Evolutionary conservation across 1,139 yeast species (phyloP).

Genomic region (Taiozyma sp.): DNA sequence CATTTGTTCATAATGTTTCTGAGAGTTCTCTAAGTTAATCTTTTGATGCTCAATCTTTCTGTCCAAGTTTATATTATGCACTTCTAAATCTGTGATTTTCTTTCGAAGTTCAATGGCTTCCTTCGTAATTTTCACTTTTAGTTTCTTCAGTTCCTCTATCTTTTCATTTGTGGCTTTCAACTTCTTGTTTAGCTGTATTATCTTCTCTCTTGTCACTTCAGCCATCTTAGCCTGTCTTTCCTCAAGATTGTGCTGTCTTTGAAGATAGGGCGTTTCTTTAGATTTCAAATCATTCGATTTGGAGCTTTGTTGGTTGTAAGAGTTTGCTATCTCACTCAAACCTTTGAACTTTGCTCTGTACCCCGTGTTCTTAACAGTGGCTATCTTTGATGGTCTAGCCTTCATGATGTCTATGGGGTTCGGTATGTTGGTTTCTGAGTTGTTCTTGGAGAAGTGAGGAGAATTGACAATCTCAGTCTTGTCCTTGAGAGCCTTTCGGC

Average conservation of each 20-base stretch:
- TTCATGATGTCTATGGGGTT: not conserved
- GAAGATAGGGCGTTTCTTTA: slow-evolving; percentile 9
- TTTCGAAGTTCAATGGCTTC: slow-evolving; percentile 6
- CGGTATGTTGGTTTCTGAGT: not conserved
- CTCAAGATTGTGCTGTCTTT: slow-evolving; percentile 7
- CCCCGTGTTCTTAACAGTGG: not conserved
- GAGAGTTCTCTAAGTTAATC: slow-evolving; percentile 3
- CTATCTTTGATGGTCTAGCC: not conserved
- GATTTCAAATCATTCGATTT: not conserved
- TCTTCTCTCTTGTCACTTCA: slow-evolving; percentile 7
- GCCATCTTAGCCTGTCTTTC: slow-evolving; percentile 7
- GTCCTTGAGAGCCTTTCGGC: slow-evolving; percentile 17
- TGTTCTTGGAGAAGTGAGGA: slow-evolving; percentile 10
- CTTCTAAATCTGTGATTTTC: slow-evolving; percentile 14
- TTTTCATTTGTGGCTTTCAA: slow-evolving; percentile 5
- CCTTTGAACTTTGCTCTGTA: not conserved
- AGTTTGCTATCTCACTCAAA: not conserved
- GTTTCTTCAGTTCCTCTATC: slow-evolving; percentile 4
- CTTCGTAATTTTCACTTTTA: slow-evolving; percentile 1
- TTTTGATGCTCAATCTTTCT: slow-evolving; percentile 7
- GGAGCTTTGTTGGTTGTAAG: not conserved
- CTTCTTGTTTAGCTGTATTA: slow-evolving; percentile 7
- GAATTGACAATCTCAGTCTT: slow-evolving; percentile 14
- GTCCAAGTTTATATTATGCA: slow-evolving; percentile 11
- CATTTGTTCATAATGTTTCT: slow-evolving; percentile 12